Percentiles rank a stretch among this genome's conserved stretches.
Conservation (phyloP, 2,329 filamentous ascomycete species). For the Colletotrichum spaethianum region DNA sequence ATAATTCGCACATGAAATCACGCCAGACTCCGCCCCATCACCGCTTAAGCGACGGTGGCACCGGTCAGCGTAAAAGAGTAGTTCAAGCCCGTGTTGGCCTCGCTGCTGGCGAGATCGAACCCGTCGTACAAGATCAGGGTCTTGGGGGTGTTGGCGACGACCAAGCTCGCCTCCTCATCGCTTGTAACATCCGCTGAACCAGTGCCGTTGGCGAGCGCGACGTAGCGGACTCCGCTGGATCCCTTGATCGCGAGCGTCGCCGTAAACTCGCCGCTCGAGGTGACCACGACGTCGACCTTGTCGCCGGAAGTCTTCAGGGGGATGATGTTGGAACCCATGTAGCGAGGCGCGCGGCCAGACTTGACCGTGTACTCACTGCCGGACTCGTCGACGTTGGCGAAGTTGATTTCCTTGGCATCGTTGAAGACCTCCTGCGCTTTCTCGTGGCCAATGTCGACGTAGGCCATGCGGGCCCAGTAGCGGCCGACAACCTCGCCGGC, state of each 20-base stretch:
- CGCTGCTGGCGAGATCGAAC: constrained; percentile 53
- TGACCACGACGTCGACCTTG: constrained; percentile 52
- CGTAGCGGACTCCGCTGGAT: constrained; percentile 53
- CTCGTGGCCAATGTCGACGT: constrained; percentile 63
- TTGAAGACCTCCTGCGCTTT: constrained; percentile 56
- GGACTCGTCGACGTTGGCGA: constrained; percentile 56
- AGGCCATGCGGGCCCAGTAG: constrained; percentile 69
- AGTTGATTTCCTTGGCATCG: constrained; percentile 55
- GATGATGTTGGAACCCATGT: constrained; percentile 66
- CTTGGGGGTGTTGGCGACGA: constrained; percentile 64
- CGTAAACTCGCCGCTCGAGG: constrained; percentile 54
- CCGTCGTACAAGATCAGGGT: constrained; percentile 60
- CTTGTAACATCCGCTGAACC: constrained; percentile 51
- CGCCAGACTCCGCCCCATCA: not conserved
- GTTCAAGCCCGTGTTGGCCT: constrained; percentile 55
- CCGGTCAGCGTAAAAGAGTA: constrained; percentile 55
- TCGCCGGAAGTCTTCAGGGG: constrained; percentile 55
- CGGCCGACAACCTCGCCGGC: constrained; percentile 60
- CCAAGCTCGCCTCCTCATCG: constrained; percentile 59
- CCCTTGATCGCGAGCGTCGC: constrained; percentile 57
- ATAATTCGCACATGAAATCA: constrained; percentile 4
- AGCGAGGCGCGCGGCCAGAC: constrained; percentile 56
- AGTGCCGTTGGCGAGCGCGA: constrained; percentile 51
- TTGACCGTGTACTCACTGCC: constrained; percentile 59
- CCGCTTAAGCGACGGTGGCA: constrained; percentile 43